Percentiles rank a stretch among this genome's conserved stretches.
Evolutionary conservation across 176 grass and related monocot species (phyloP).

Genomic region (Aegilops bicornis): DNA sequence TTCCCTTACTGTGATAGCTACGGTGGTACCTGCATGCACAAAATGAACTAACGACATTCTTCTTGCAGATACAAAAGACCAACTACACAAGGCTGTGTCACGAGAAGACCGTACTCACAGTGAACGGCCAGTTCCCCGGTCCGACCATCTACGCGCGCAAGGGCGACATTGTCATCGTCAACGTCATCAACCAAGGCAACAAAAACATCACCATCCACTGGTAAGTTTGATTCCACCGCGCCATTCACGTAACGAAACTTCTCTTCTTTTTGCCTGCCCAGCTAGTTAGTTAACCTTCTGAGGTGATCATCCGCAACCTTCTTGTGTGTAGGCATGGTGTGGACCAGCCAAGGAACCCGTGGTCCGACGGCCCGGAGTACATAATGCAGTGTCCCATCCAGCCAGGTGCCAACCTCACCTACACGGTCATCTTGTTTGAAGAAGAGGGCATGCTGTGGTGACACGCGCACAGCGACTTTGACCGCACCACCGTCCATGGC

Average conservation of each 20-base stretch:
- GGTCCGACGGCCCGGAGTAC: constrained; percentile 19
- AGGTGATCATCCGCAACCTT: background rate
- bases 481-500: constrained; percentile 62
- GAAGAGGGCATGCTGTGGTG: constrained; percentile 73
- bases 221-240: constrained; percentile 1
- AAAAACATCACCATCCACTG: constrained; percentile 80
- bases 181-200: constrained; percentile 57
- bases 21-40: background rate
- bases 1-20: background rate
- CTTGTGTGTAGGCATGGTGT: constrained; percentile 54
- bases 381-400: constrained; percentile 26
- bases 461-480: constrained; percentile 62
- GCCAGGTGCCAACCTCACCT: constrained; percentile 39
- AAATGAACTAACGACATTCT: background rate
- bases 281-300: constrained; percentile 4
- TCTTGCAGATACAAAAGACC: constrained; percentile 44
- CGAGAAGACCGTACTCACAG: constrained; percentile 52
- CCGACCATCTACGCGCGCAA: constrained; percentile 65
- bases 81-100: constrained; percentile 57
- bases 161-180: constrained; percentile 53
- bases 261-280: background rate
- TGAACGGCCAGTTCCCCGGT: constrained; percentile 68
- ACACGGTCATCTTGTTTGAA: constrained; percentile 46
- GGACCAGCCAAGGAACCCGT: constrained; percentile 49
- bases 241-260: background rate